These are phyloP conservation scores for Ichthyophonus hoferi DNA, from an alignment of 208 protist species.

Conservation along the genomic window DNA sequence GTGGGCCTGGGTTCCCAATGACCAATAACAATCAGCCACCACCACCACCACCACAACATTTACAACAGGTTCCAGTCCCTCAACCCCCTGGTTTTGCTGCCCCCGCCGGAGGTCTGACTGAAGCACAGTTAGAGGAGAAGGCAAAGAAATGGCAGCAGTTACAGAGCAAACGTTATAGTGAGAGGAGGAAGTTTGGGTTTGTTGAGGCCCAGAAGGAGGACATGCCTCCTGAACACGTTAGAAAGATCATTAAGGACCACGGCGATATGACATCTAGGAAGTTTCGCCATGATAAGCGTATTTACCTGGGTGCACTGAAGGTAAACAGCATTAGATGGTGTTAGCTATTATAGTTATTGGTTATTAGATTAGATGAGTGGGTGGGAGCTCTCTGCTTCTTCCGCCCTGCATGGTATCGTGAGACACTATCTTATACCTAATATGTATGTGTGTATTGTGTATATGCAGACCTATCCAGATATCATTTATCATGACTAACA, in stretches of 20 bases:
- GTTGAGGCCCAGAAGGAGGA: conserved; percentile 75
- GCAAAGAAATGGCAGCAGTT: conserved; percentile 70
- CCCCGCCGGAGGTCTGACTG: neutral
- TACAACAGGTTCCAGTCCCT: neutral
- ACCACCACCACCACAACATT: neutral
- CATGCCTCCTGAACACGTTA: conserved; percentile 95
- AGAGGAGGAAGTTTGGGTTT: conserved; percentile 79
- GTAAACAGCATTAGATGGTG: too few relatives aligned
- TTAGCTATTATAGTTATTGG: too few relatives aligned
- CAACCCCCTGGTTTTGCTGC: neutral
- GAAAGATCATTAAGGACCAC: conserved; percentile 99
- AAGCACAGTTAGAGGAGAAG: neutral
- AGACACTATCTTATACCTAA: neutral
- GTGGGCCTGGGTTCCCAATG: neutral
- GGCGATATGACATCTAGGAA: conserved; percentile 96
- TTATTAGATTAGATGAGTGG: too few relatives aligned
- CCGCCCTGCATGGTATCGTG: too few relatives aligned
- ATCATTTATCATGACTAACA: neutral
- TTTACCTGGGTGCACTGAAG: conserved; percentile 96
- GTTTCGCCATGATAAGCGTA: conserved; percentile 96
- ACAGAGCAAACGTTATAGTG: conserved; percentile 76
- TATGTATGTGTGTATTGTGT: neutral
- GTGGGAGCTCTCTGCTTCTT: too few relatives aligned
- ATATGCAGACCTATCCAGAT: neutral
- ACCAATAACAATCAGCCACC: neutral